Conservation (phyloP, 257 asterid genomes). For the Ilex asprella region DNA sequence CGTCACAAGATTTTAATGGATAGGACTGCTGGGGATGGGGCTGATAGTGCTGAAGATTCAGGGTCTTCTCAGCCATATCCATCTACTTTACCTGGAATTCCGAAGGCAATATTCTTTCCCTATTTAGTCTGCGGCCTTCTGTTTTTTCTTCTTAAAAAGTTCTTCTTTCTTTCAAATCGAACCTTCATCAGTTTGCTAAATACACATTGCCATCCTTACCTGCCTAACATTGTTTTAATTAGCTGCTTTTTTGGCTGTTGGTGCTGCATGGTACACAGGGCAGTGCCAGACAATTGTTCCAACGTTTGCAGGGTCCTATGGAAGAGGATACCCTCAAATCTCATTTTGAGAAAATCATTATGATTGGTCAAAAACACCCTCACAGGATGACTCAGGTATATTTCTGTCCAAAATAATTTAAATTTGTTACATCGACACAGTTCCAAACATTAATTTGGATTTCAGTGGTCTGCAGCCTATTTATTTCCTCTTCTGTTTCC, state of each 20-base stretch:
- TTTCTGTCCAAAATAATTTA: not conserved
- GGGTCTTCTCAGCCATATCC: constrained; percentile 94
- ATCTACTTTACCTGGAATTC: constrained; percentile 93
- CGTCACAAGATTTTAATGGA: constrained; percentile 74
- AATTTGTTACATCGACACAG: not conserved
- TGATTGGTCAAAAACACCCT: constrained; percentile 58
- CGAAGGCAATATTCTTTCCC: constrained; percentile 47
- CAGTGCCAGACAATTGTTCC: constrained; percentile 93
- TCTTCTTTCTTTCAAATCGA: constrained; percentile 9
- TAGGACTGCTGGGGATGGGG: constrained; percentile 72
- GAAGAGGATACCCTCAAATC: constrained; percentile 90
- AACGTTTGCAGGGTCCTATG: constrained; percentile 90
- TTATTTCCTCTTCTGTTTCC: not conserved
- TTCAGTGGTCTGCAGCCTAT: not conserved
- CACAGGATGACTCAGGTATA: constrained; percentile 66
- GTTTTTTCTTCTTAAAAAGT: constrained; percentile 11
- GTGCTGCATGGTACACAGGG: constrained; percentile 58
- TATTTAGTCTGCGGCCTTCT: constrained; percentile 1
- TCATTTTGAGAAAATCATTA: constrained; percentile 83
- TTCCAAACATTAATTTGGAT: not conserved
- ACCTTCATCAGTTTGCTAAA: not conserved
- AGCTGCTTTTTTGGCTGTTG: constrained; percentile 11
- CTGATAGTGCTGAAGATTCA: constrained; percentile 95
- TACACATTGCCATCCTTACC: not conserved
- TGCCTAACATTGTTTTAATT: constrained; percentile 7